These are phyloP conservation scores for Ceratobasidium sp. DNA, from an alignment of 1,284 basidiomycete genomes.

Conservation along the genomic window DNA sequence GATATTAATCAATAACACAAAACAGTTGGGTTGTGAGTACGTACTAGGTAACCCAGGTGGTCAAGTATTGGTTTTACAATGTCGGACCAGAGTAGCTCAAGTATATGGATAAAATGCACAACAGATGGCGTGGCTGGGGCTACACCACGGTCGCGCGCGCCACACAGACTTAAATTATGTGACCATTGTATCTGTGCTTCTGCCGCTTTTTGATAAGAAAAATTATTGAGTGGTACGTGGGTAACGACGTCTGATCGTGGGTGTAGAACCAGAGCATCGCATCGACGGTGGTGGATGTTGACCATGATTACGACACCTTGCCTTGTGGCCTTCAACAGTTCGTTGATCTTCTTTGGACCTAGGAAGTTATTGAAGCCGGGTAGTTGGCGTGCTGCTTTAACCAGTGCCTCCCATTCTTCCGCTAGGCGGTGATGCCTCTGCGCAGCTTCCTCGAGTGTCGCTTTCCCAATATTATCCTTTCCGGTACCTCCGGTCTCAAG, in stretches of 20 bases:
- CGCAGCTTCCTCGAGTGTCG: not conserved
- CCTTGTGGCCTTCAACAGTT: not conserved
- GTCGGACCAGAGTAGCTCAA: not conserved
- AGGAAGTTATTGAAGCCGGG: not conserved
- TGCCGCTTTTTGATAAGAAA: not conserved
- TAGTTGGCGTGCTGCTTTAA: not conserved
- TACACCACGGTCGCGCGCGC: not conserved
- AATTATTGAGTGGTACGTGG: constrained; percentile 7
- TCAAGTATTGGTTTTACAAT: constrained; percentile 12
- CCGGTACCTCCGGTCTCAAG: not conserved
- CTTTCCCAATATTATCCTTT: not conserved
- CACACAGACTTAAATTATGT: not conserved
- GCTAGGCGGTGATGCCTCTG: constrained; percentile 3
- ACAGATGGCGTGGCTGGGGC: too few species aligned
- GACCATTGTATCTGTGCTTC: not conserved
- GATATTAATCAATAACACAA: too few species aligned
- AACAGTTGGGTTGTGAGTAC: too few species aligned
- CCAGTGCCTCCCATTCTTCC: not conserved
- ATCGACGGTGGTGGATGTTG: constrained; percentile 3
- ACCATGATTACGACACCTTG: not conserved
- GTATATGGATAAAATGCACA: too few species aligned
- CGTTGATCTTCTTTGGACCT: not conserved
- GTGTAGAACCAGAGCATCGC: not conserved
- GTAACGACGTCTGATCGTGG: not conserved
- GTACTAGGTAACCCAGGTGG: not conserved